These are phyloP conservation scores for Stemphylium beticola DNA, from an alignment of 2,329 filamentous ascomycete species.

Conservation along the genomic window DNA sequence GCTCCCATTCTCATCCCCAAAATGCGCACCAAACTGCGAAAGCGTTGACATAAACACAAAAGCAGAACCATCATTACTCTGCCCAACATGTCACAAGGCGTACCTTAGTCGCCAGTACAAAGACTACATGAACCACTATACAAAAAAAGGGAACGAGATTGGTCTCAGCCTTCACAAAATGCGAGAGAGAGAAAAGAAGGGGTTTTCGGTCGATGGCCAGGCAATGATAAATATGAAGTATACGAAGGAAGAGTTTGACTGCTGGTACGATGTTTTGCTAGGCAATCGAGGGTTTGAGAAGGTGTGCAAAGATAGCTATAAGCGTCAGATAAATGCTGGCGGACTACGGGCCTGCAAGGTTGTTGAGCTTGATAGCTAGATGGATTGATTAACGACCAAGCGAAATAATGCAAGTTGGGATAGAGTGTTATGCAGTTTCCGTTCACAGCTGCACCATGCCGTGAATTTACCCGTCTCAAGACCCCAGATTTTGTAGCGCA, in stretches of 20 bases:
- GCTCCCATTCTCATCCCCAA: not conserved
- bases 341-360: not conserved
- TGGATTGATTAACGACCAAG: not conserved
- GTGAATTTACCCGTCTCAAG: not conserved
- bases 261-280: not conserved
- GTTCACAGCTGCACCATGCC: not conserved
- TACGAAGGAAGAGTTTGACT: not conserved
- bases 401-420: no score
- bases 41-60: not conserved
- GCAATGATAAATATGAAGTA: not conserved
- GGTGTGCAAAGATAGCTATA: not conserved
- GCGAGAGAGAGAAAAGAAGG: not conserved
- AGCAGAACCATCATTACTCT: conserved; percentile 1
- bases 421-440: not conserved
- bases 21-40: conserved; percentile 8
- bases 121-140: not conserved
- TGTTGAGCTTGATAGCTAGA: not conserved
- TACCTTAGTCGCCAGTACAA: not conserved
- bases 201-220: not conserved
- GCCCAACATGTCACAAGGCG: not conserved
- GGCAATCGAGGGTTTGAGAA: not conserved
- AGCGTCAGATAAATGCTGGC: not conserved
- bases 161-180: not conserved
- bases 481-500: not conserved
- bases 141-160: not conserved